phyloP scores from a whole-genome alignment of 2,329 filamentous ascomycete genomes.

The Trichothecium roseum region DNA sequence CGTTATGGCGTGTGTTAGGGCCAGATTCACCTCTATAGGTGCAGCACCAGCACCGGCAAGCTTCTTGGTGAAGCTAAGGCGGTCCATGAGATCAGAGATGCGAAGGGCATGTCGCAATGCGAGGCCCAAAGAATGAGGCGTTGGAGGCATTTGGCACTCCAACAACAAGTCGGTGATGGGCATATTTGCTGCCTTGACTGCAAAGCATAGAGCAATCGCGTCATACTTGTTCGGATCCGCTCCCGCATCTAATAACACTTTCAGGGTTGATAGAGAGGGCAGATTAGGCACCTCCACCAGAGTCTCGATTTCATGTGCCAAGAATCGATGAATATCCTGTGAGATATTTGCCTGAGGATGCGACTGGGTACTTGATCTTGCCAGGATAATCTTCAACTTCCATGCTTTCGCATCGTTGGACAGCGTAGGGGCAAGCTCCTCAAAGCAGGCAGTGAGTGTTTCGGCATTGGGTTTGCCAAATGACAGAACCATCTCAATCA shows the following conservation, averaged over 20 bases:
- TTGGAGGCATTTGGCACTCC: constrained; percentile 22
- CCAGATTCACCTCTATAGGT: constrained; percentile 36
- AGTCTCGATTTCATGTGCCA: constrained; percentile 40
- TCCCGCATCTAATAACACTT: constrained; percentile 36
- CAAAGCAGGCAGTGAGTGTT: constrained; percentile 32
- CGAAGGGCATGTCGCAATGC: constrained; percentile 43
- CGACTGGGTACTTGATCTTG: constrained; percentile 26
- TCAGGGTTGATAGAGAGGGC: constrained; percentile 32
- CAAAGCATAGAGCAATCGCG: constrained; percentile 38
- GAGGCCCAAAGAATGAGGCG: constrained; percentile 30
- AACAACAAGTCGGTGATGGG: constrained; percentile 40
- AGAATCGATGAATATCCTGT: constrained; percentile 30
- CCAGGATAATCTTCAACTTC: constrained; percentile 38
- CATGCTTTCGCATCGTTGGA: constrained; percentile 33
- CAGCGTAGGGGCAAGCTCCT: constrained; percentile 29
- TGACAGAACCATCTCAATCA: constrained; percentile 36
- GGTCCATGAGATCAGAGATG: constrained; percentile 38
- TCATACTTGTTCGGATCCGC: constrained; percentile 45
- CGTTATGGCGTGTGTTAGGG: constrained; percentile 38
- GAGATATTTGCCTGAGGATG: too few species aligned
- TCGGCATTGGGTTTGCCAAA: constrained; percentile 32
- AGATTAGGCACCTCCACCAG: constrained; percentile 25
- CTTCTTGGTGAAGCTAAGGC: constrained; percentile 37
- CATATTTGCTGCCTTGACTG: constrained; percentile 34
- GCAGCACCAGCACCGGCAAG: constrained; percentile 39